A percentile compares a stretch with the other conserved stretches of the same genome.
These are phyloP conservation scores for Diaporthe citrichinensis DNA, from an alignment of 2,329 filamentous ascomycete species.

Conservation along the genomic window DNA sequence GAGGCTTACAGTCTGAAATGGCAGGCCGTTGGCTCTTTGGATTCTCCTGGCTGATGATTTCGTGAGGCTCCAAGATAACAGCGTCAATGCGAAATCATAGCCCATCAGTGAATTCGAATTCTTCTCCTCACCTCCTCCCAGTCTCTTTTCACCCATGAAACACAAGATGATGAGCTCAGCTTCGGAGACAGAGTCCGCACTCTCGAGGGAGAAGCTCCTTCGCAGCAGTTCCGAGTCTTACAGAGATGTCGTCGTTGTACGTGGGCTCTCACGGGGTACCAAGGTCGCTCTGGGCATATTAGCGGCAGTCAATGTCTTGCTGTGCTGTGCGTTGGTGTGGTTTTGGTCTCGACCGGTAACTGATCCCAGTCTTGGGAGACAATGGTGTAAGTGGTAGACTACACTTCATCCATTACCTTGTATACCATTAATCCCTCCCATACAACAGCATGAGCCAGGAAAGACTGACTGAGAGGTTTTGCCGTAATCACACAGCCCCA, in stretches of 20 bases:
- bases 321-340: neutral
- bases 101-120: neutral
- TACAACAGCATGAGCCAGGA: neutral
- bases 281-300: neutral
- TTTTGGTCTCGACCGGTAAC: neutral
- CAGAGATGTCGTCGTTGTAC: neutral
- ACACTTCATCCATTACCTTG: neutral
- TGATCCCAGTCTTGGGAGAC: neutral
- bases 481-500: neutral
- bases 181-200: neutral
- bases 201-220: neutral
- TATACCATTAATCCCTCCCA: neutral
- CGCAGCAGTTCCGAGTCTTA: neutral
- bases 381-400: neutral
- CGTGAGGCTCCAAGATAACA: neutral
- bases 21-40: neutral
- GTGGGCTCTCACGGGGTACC: neutral
- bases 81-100: neutral
- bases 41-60: neutral
- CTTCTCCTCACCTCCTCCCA: neutral
- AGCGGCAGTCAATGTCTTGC: neutral
- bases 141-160: neutral
- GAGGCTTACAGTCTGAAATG: neutral
- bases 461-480: neutral
- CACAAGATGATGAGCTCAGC: neutral